phyloP scores from a whole-genome alignment of 345 rosid genomes.

The Aethionema arabicum region DNA sequence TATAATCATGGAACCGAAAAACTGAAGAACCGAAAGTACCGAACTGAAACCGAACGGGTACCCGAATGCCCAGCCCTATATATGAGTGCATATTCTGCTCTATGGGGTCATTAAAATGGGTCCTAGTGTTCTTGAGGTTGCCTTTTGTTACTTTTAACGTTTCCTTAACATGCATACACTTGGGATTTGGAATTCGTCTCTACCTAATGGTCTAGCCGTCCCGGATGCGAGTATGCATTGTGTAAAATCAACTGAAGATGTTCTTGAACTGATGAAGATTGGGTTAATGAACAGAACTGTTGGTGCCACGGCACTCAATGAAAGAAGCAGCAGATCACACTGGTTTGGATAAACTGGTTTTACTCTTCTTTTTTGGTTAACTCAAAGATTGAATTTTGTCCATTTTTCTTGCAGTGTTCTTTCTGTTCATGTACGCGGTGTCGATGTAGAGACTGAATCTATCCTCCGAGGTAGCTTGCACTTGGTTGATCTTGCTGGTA shows the following conservation, averaged over 20 bases:
- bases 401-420: conserved; percentile 60
- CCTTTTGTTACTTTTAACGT: neutral
- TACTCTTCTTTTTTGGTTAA: conserved; percentile 15
- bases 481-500: conserved; percentile 93
- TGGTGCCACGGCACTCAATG: conserved; percentile 82
- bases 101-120: neutral
- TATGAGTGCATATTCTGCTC: too few species aligned
- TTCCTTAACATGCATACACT: conserved; percentile 83
- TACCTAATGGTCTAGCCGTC: conserved; percentile 90
- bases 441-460: conserved; percentile 54
- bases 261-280: conserved; percentile 69
- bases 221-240: conserved; percentile 86
- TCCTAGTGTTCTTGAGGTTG: neutral
- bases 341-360: conserved; percentile 42
- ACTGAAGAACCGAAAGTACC: too few species aligned
- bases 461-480: conserved; percentile 71
- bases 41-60: too few species aligned
- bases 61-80: too few species aligned
- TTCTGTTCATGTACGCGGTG: conserved; percentile 81
- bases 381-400: conserved; percentile 9
- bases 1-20: too few species aligned
- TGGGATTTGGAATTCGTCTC: conserved; percentile 86
- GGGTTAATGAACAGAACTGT: conserved; percentile 77
- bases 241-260: conserved; percentile 72
- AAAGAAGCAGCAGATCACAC: conserved; percentile 95